Evolutionary conservation across 768 basidiomycete genomes (phyloP), one percentile per base, ranked within the genome.

Genomic region (Termitomyces sp.): DNA sequence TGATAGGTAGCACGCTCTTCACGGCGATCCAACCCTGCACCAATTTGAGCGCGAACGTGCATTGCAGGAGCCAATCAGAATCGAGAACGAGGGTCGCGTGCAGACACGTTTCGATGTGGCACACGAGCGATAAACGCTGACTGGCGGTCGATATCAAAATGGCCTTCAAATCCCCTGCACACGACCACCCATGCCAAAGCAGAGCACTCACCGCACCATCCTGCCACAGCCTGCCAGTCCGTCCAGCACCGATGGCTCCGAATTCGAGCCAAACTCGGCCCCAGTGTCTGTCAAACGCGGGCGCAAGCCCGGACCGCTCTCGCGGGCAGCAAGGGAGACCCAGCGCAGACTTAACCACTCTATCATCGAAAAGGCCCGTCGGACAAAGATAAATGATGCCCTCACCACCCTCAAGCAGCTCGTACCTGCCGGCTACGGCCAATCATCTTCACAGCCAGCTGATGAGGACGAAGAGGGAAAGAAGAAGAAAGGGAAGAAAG

Each of bases 321-420:
- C 88, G 17, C 86, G 89, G 57, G 80, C 81, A 14, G 88, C 88
- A 30, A 79, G 94, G 45, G 93, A 96, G 70, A 81, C 87, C 2
- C 85, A 92, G 69, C 83, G 95, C 51, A 93, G 95, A 68, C 82
- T 92, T 35, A 97, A 97, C 70, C 95, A 98, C 65, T 91, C 88
- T 5, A 84, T 94, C 58, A 98, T 98, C 66, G 95, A 98, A 73
- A 90, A 95, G 66, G 84, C 94, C 0, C 75, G 95, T 30, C 78
- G 95, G 56, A 96, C 95, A 11, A 97, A 97, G 79, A 98, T 98
- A 60, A 98, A 98, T 66, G 87, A 92, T 50, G 92, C 94, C 0
- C 77, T 98, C 5, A 78, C 85, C 2, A 82, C 85, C 2, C 71
- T 98, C 44, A 82, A 86, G 58, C 76, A 78, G 59, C 83, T 97